Conservation (phyloP, 2,329 filamentous ascomycete genomes). For the Amesomyces nigricolor region DNA sequence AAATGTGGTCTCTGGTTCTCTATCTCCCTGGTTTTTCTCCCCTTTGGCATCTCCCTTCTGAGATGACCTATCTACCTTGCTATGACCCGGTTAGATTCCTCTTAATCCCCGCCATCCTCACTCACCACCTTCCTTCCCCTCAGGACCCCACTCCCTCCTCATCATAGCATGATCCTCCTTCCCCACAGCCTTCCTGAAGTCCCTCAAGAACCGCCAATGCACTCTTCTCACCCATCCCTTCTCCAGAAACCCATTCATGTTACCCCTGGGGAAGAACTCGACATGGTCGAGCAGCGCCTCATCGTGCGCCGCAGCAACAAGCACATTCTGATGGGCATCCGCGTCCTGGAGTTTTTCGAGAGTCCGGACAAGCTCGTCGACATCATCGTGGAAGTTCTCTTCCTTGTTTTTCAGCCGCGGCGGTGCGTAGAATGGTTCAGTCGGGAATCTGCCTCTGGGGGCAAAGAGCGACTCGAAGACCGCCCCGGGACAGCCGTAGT, state of each 20-base stretch:
- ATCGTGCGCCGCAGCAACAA: conserved; percentile 46
- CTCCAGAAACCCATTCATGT: conserved; percentile 41
- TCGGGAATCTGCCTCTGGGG: conserved; percentile 23
- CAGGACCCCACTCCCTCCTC: conserved; percentile 2
- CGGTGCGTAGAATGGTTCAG: conserved; percentile 31
- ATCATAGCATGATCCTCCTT: conserved; percentile 26
- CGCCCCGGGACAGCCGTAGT: conserved; percentile 35
- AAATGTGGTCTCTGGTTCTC: too few relatives aligned
- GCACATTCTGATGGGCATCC: conserved; percentile 39
- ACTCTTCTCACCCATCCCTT: conserved; percentile 42
- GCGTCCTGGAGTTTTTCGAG: conserved; percentile 42
- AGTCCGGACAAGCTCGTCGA: conserved; percentile 33
- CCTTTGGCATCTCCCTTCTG: too few relatives aligned
- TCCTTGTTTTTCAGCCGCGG: conserved; percentile 10
- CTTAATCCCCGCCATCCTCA: neutral
- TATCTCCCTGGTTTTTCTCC: too few relatives aligned
- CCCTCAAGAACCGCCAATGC: conserved; percentile 46
- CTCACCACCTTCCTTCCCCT: neutral
- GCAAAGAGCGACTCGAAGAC: conserved; percentile 37
- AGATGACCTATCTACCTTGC: too few relatives aligned
- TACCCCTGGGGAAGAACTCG: conserved; percentile 43
- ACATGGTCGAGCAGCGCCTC: conserved; percentile 36
- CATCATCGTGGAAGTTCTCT: conserved; percentile 25
- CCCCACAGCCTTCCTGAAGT: conserved; percentile 41
- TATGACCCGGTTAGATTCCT: too few relatives aligned